phyloP scores from a whole-genome alignment of 2,329 filamentous ascomycete species.

The Mollisia scopiformis region DNA sequence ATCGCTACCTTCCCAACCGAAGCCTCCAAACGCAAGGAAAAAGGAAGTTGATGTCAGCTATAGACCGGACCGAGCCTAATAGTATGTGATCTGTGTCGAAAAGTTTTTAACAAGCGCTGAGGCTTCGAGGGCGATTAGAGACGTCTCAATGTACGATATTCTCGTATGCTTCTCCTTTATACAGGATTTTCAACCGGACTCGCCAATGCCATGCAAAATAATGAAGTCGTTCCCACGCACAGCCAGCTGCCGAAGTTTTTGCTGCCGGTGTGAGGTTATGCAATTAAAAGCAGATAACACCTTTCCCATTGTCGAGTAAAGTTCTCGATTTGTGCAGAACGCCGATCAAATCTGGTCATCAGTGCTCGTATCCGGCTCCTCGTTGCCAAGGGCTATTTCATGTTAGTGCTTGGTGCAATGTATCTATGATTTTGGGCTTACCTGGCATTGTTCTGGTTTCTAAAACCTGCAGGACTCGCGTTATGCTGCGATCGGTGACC shows the following conservation, averaged over 20 bases:
- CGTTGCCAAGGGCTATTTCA: conserved; percentile 55
- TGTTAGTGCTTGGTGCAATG: conserved; percentile 28
- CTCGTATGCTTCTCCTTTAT: conserved; percentile 11
- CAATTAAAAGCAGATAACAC: conserved; percentile 35
- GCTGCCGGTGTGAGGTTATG: conserved; percentile 22
- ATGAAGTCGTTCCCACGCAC: conserved; percentile 26
- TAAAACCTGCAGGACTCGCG: conserved; percentile 43
- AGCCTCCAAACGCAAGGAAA: conserved; percentile 17
- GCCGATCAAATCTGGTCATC: conserved; percentile 37
- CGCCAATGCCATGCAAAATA: conserved; percentile 21
- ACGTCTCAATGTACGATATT: conserved; percentile 8
- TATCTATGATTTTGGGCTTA: conserved; percentile 35
- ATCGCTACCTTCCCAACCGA: background rate
- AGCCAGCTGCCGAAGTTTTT: conserved; percentile 26
- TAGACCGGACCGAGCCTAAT: background rate
- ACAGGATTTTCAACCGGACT: conserved; percentile 22
- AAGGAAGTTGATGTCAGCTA: conserved; percentile 5
- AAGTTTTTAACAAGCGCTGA: conserved; percentile 5
- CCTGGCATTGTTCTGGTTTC: conserved; percentile 49
- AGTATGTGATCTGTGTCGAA: background rate
- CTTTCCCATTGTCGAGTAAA: conserved; percentile 28
- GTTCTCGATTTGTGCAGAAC: conserved; percentile 27
- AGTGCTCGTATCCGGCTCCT: conserved; percentile 58
- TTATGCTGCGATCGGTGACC: conserved; percentile 46
- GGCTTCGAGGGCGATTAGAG: background rate